Evolutionary conservation across 768 basidiomycete genomes (phyloP), one percentile per base, ranked within the genome.

Genomic region (Candolleomyces efflorescens): DNA sequence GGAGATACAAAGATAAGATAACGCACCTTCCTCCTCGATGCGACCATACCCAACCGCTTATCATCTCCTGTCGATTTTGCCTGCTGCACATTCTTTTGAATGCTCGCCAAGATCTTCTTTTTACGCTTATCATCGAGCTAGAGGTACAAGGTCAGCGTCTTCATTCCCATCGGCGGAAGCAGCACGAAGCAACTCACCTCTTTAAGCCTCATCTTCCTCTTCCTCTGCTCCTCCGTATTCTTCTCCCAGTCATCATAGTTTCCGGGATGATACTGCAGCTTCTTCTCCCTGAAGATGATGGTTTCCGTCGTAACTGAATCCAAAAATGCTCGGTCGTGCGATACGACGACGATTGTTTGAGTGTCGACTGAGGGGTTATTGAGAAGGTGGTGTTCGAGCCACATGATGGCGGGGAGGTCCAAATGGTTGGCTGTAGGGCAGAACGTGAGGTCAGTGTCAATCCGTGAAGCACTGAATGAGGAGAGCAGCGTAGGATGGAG

Each of bases 241-340:
- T 68, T 65, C 61, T 82, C 80, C 65, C 77, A 83, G 32, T 77
- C 76, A 6, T 78, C 73, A 23, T 82, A 77, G 45, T 80, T 82
- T 17, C 86, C 86, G 45, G 79, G 74, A 66, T 82, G 86, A 52
- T 86, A 82, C 17, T 69, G 68, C 3, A 90, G 71, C 10, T 67
- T 73, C 56, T 76, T 72, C 48, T 83, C 71, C 4, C 84, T 78
- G 39, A 90, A 74, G n/a, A 82, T 74, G 32, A 89, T 78, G 0
- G 81, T 79, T 63, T 87, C 83, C 13, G 87, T 81, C 2, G 81
- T 80, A 27, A 87, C 78, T 6, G 73, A 69, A 60, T 86, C 78
- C 24, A 84, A 70, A 63, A 90, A 88, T 20, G 76, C 78, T 44
- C 82, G 81, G 66, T 89, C 87, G 62, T 89, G 87, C 0, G 86